These are phyloP conservation scores for Vitis rotundifolia DNA, from an alignment of 164 flowering plant species.

Conservation along the genomic window DNA sequence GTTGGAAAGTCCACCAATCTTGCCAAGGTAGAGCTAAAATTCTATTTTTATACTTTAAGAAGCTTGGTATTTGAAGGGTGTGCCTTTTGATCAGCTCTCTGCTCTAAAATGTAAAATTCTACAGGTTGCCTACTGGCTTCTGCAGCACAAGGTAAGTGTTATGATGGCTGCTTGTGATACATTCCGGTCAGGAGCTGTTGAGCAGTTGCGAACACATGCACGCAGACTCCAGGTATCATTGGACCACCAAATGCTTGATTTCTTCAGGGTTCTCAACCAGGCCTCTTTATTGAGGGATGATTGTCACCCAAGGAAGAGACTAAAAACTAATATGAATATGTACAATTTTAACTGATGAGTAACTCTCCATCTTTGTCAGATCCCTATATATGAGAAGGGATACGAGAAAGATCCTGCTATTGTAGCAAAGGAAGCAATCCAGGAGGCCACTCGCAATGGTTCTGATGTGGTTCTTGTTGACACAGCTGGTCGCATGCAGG, in stretches of 20 bases:
- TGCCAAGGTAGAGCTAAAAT: conserved; percentile 62
- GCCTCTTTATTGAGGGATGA: no score
- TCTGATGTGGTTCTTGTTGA: conserved; percentile 98
- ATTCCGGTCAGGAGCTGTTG: conserved; percentile 97
- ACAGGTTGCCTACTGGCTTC: conserved; percentile 99
- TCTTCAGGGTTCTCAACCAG: neutral
- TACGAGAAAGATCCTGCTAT: conserved; percentile 97
- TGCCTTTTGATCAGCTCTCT: conserved; percentile 1
- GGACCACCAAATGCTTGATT: no score
- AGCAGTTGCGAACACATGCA: conserved; percentile 96
- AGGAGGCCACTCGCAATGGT: conserved; percentile 81
- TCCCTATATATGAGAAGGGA: conserved; percentile 95
- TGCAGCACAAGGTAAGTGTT: conserved; percentile 84
- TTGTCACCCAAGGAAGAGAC: no score
- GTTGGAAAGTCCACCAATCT: conserved; percentile 98
- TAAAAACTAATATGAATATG: neutral
- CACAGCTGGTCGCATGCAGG: conserved; percentile 98
- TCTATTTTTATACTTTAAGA: neutral
- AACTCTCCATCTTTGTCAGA: conserved; percentile 35
- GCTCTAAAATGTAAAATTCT: conserved; percentile 5
- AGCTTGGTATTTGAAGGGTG: neutral
- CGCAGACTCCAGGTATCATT: conserved; percentile 85
- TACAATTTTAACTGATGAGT: neutral
- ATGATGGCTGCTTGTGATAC: conserved; percentile 99
- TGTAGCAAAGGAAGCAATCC: conserved; percentile 97